A percentile compares a stretch with the other conserved stretches of the same genome.
These are phyloP conservation scores for Carallia pectinifolia DNA, from an alignment of 345 rosid species.

Conservation along the genomic window DNA sequence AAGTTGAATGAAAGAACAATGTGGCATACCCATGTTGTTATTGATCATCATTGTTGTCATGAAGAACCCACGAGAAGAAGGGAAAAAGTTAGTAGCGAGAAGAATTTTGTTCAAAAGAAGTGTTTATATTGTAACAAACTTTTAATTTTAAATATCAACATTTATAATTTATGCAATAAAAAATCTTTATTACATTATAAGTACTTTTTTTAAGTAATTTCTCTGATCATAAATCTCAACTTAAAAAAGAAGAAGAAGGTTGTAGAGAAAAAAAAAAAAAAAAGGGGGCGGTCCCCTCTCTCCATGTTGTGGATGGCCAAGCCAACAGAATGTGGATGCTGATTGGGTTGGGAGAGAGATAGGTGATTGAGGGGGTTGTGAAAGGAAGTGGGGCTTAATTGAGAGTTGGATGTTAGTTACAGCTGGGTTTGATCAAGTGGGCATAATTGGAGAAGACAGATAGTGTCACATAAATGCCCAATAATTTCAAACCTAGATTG, in stretches of 20 bases:
- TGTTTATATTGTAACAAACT: too few relatives aligned
- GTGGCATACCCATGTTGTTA: not conserved
- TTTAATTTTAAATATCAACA: too few relatives aligned
- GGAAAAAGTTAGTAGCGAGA: too few relatives aligned
- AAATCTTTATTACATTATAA: too few relatives aligned
- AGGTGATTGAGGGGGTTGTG: constrained; percentile 21
- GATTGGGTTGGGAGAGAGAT: constrained; percentile 10
- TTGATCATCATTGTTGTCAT: too few relatives aligned
- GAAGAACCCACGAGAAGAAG: too few relatives aligned
- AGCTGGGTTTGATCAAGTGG: constrained; percentile 50
- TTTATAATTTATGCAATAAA: too few relatives aligned
- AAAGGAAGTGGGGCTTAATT: constrained; percentile 29
- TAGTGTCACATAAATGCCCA: constrained; percentile 38
- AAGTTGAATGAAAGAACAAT: constrained; percentile 35
- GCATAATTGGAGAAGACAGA: constrained; percentile 53
- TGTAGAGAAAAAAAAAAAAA: constrained; percentile 7
- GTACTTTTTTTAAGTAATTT: too few relatives aligned
- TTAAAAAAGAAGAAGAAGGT: constrained; percentile 11
- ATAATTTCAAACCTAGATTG: constrained; percentile 26
- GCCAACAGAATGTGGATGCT: constrained; percentile 18
- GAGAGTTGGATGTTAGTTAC: constrained; percentile 33
- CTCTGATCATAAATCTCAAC: too few relatives aligned
- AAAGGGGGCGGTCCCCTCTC: not conserved
- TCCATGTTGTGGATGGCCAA: constrained; percentile 27
- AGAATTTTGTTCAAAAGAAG: too few relatives aligned